Evolutionary conservation across 257 asterid genomes (phyloP), one percentile per base, ranked within the genome.

Genomic region (Jasminum sambac): DNA sequence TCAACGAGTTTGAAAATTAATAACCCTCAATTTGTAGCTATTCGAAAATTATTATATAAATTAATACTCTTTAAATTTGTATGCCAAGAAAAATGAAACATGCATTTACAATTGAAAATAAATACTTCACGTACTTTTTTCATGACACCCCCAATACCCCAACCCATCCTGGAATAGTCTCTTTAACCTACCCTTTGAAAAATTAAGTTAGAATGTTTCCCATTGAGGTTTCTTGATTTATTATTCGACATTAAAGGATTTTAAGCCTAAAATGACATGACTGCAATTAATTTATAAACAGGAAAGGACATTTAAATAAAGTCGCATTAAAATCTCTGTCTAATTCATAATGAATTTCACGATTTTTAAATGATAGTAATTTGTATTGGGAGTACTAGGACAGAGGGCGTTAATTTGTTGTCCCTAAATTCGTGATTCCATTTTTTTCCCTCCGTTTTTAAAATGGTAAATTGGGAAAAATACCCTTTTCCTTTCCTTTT

Each of bases 331-430:
- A 59, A 26, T 71, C 61, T 2, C 61, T 52, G 61, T 52, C 61
- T 52, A 52, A 21, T 23, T 55, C 62, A 55, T 21, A 19, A 55
- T 55, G 62, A 1, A 55, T 8, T 21, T 65, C 80, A 71, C 73
- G 72, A 59, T 43, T 76, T n/a, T 14, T 48, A 26, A 50, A 50
- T 77, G 81, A 67, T 68, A 64, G 62, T 3, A 30, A 4, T 36
- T 61, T 74, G 25, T 43, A 67, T 61, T 63, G 34, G n/a, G 52
- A n/a, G n/a, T n/a, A n/a, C 0, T 11, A 21, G 59, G 36, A 30
- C 4, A 1, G 36, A 30, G n/a, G n/a, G n/a, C n/a, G n/a, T n/a
- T n/a, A n/a, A 30, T 30, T 30, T 1, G 36, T 30, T 30, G 36
- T 30, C 36, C 36, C 36, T 30, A 30, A 1, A 30, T 4, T 30